Base-by-base conservation (phyloP, 2,329 filamentous ascomycete genomes). In the Hymenoscyphus infarciens region DNA sequence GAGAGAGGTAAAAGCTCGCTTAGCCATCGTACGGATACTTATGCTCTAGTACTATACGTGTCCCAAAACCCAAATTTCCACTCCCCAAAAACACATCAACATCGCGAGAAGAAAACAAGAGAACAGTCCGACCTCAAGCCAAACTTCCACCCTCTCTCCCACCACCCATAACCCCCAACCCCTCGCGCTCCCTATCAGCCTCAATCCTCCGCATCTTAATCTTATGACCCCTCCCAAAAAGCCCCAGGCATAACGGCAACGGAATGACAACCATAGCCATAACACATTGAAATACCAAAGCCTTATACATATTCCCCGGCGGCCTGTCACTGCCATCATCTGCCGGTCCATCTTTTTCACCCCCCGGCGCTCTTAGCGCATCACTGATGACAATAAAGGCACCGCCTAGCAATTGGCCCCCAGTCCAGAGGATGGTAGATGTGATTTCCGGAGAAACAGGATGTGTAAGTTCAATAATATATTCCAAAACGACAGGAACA, bases 361-460 rank as follows among this genome's bases (percentile, higher is more conserved):
- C 73, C 5, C 55, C 33, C 2, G 60, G 71, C 5, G 74, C 84
- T 67, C 85, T 84, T 65, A 98, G 80, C 19, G 88, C 90, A 74
- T 92, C 88, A 78, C 91, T 90, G 62, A 94, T 77, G 33, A 99
- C 78, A 70, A 97, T 90, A 72, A 97, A 97, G 31, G 93, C 77
- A 1, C 86, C 93, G 13, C 95, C 95, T 0, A 96, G 77, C 7
- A 97, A 76, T 78, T 98, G 94, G 0, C 95, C 94, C 5, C 89
- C 89, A 1, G 85, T 84, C 95, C 95, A 98, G 71, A 89, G 90
- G 25, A 96, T 80, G 31, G 90, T 92, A 65, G 86, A 90, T 0
- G 90, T 91, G 54, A 97, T 84, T 76, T 96, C 94, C 0, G 95
- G 93, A 49, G 87, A 88, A 29, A 96, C 86, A 0, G 95, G 95